Evolutionary conservation across 495 filamentous ascomycete species (phyloP), one percentile per base, ranked within the genome.

Genomic region (Ramalina intermedia): DNA sequence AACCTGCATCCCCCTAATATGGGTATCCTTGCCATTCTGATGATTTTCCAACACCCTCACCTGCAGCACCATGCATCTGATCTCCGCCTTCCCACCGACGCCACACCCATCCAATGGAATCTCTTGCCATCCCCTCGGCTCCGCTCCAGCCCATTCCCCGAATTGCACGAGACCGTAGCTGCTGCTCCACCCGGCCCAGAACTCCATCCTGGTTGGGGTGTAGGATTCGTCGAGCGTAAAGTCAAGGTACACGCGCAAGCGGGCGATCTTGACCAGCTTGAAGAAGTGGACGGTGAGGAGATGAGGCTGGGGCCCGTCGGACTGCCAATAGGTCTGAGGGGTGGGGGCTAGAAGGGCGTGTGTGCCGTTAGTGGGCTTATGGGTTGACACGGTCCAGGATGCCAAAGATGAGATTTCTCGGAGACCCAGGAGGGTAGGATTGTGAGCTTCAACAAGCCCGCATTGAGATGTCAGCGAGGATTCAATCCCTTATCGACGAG

Each of bases 21-120:
- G 91, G 3, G 91, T 98, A 63, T 98, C 91, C 61, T 98, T 98
- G 48, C 91, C 91, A 63, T 98, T 98, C 70, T 98, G 91, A 66
- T 98, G 91, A 57, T 98, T 98, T 67, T 95, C 93, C 49, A 86
- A 74, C 53, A 98, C 75, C 44, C 78, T 76, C 45, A 96, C 79
- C 62, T 95, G 87, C 12, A 96, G 71, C 40, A 96, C 75, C 67
- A 84, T 93, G 35, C 82, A 85, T 52, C 85, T 77, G 26, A 96
- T 74, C 6, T 86, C 83, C 2, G 63, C 64, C 43, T 63, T 68
- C 9, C 70, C 64, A 2, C 68, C 71, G 1, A 71, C 67, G 2
- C 71, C 74, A 2, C 86, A 85, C 23, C 80, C 80, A 13, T 75
- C 71, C 37, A 96, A 72, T 12, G 80, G 76, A 0, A 96, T 80